Conservation (phyloP, 2,329 filamentous ascomycete species). For the Botrytis hyacinthi region DNA sequence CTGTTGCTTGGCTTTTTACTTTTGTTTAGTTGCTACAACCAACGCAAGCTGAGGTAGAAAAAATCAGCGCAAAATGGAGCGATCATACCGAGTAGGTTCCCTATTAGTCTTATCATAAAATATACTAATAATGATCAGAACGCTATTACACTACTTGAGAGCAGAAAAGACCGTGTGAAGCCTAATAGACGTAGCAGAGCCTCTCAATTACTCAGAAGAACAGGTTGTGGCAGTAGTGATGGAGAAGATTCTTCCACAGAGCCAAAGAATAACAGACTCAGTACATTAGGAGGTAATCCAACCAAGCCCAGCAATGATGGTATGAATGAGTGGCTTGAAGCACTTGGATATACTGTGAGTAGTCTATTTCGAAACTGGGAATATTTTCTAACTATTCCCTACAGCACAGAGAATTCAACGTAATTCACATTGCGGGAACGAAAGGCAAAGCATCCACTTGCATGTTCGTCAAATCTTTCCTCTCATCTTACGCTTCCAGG, state of each 20-base stretch:
- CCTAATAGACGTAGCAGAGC: not conserved
- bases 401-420: slow-evolving; percentile 26
- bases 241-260: not conserved
- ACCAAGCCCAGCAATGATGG: not conserved
- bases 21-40: not conserved
- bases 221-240: slow-evolving; percentile 5
- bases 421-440: slow-evolving; percentile 67
- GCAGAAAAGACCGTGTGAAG: not conserved
- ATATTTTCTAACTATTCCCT: not conserved
- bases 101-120: rapidly evolving
- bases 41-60: not conserved
- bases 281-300: not conserved
- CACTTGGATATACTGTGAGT: slow-evolving; percentile 14
- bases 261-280: not conserved
- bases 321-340: slow-evolving; percentile 18
- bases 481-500: slow-evolving; percentile 47
- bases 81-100: not conserved
- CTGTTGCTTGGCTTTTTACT: not conserved
- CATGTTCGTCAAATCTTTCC: slow-evolving; percentile 61
- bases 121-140: not conserved
- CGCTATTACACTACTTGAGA: slow-evolving; percentile 5
- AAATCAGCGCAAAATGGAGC: not conserved
- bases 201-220: slow-evolving; percentile 3
- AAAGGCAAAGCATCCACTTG: slow-evolving; percentile 73
- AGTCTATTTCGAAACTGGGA: not conserved